Evolutionary conservation across 2,329 filamentous ascomycete species (phyloP), one percentile per base, ranked within the genome.

Genomic region (Aspergillus caelatus): DNA sequence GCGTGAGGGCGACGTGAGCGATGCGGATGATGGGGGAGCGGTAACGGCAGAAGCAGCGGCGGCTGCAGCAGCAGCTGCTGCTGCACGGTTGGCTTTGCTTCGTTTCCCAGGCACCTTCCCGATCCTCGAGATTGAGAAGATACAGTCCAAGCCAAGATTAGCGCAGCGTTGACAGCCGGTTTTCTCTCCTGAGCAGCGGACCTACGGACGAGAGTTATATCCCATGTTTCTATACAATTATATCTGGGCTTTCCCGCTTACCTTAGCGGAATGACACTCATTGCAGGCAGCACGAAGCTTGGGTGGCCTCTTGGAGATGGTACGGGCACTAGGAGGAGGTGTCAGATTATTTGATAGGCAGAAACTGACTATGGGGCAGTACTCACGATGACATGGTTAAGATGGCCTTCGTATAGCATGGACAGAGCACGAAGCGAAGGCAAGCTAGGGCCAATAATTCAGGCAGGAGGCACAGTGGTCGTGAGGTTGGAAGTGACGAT

Each of bases 1-100:
- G 70, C 14, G 39, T 59, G 12, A 64, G 73, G 50, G 70, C 65
- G 34, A 72, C 73, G 50, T 72, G 67, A 61, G 75, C 71, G 41
- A 75, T 65, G 41, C 71, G 64, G 53, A 67, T 46, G 60, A 57
- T 41, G 57, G 19, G 21, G 30, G 21, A 53, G 21, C 36, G 21
- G 46, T 30, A 26, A 50, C 32, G 57, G 46, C 57, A 45, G 60
- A 55, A 3, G 55, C 28, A 4, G 60, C 60, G 11, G 60, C 60
- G 2, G 60, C 60, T 11, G 60, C n/a, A n/a, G n/a, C n/a, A n/a
- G n/a, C n/a, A n/a, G n/a, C 55, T 19, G 58, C 61, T 26, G 63
- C 59, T 5, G 58, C 65, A 8, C 65, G 63, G 56, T 67, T 67
- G 41, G 63, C 65, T 46, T 66, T 65, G 30, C 65, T 66, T 46